Evolutionary conservation across 2,329 filamentous ascomycete species (phyloP), one percentile per base, ranked within the genome.

Genomic region (Leptographium wingfieldii): DNA sequence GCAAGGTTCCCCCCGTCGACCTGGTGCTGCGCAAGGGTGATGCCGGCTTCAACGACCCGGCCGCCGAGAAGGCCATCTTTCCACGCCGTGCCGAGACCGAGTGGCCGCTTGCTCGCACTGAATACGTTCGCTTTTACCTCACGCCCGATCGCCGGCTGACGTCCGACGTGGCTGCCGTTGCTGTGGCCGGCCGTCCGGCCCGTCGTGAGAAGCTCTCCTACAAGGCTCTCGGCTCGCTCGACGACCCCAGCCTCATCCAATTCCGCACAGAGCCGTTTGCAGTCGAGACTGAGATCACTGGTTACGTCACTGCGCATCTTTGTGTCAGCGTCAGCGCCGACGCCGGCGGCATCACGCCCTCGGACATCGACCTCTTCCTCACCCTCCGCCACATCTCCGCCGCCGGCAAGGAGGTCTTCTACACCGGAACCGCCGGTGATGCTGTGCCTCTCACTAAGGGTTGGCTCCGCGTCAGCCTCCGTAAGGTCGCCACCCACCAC

Each of bases 281-380:
- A n/a, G 62, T 73, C 7, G 83, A 88, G 65, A 86, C 80, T 0
- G 86, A 89, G 66, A 81, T 90, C 59, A 89, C 86, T 0, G 86
- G 86, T 0, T 83, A 88, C 66, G 73, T 87, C 33, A 74, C 81
- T 0, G 84, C 83, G 0, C 84, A 83, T 63, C 73, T 90, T 4
- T 51, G 49, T 22, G 61, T 64, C 38, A 82, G 83, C 62, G 80
- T 87, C 0, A 87, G 84, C 0, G 71, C 86, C 3, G 83, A 79
- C 0, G 71, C 84, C 64, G 73, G 33, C 0, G 67, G 65, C 0
- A 65, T 65, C 1, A 70, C 67, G 1, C 68, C 71, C 0, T 71
- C 67, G 3, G 83, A 86, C 59, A 84, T 86, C 35, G 83, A 86
- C 64, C 68, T 87, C 4, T 87, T 87, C 66, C 67, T 86, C 16